Percentiles rank a stretch among this genome's conserved stretches.
phyloP scores from a whole-genome alignment of 345 rosid genomes.

The Dipteronia dyeriana region DNA sequence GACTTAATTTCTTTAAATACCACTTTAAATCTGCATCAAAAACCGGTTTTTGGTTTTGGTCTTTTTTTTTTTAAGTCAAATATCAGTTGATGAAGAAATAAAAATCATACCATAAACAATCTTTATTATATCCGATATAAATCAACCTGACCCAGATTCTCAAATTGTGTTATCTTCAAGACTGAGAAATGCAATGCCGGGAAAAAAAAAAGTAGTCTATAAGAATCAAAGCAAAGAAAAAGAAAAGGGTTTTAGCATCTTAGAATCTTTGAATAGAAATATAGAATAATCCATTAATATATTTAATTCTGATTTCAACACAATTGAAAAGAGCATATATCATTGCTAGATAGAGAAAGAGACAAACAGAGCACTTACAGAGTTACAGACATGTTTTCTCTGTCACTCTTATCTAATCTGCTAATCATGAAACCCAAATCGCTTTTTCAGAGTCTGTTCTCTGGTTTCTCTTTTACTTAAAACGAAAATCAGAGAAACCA shows the following conservation, averaged over 20 bases:
- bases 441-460: not conserved
- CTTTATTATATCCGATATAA: not conserved
- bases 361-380: slow-evolving; percentile 9
- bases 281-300: not conserved
- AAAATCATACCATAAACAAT: slow-evolving; percentile 5
- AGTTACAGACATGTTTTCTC: not conserved
- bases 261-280: slow-evolving; percentile 21
- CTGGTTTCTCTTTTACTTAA: not conserved
- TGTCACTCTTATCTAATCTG: not conserved
- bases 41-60: not conserved
- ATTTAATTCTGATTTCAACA: too few species aligned
- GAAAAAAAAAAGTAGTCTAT: not conserved
- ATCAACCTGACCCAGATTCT: slow-evolving; percentile 10
- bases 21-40: slow-evolving; percentile 16
- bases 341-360: not conserved
- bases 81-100: slow-evolving; percentile 5
- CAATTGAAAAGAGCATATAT: too few species aligned
- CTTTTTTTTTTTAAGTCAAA: not conserved
- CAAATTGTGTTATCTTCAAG: not conserved
- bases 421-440: not conserved
- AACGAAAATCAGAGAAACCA: not conserved
- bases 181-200: not conserved
- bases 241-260: not conserved
- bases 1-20: slow-evolving; percentile 15
- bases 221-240: slow-evolving; percentile 6